Evolutionary conservation across 2,329 filamentous ascomycete genomes (phyloP), one percentile per base, ranked within the genome.

Genomic region (Colletotrichum coccodes): DNA sequence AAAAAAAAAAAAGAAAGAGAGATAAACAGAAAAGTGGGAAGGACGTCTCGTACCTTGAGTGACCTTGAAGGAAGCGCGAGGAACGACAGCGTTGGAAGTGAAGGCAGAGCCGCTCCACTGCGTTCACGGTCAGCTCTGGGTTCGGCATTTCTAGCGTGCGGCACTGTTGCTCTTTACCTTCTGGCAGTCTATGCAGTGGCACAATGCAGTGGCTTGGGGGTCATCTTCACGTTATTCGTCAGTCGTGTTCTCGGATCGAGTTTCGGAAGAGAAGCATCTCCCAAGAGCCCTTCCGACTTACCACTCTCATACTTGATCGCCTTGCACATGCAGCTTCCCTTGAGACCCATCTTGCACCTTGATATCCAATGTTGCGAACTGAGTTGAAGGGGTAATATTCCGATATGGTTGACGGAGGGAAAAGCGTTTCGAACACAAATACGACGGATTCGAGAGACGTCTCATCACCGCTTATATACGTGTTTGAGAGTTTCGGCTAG

Each of bases 171-270:
- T n/a, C n/a, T n/a, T 26, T 72, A 83, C 84, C 82, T 89, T 88
- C 71, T 88, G 85, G 74, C 86, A 88, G 69, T 87, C 85, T 14
- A 74, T 72, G 74, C 85, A 87, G 73, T 87, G 85, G 76, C 86
- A 88, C 38, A 88, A 77, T 7, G 85, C 85, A 21, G 80, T 83
- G 4, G 76, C 62, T 18, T 76, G 78, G 4, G 81, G 75, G 42
- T 85, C 80, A 12, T 79, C 84, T 86, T 60, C 16, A 18, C 18
- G 71, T 11, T 11, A 18, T 21, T 60, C 12, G 28, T 26, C 32
- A 12, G 42, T 9, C 11, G 26, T 23, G 18, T 30, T 50, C 32
- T 16, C 28, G 6, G 8, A 52, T 47, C 23, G 7, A 9, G 3
- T 11, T 5, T 7, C 11, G 12, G 6, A n/a, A n/a, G n/a, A n/a